Evolutionary conservation across 441 rosid genomes (phyloP).

Genomic region (Corymbia calophylla): DNA sequence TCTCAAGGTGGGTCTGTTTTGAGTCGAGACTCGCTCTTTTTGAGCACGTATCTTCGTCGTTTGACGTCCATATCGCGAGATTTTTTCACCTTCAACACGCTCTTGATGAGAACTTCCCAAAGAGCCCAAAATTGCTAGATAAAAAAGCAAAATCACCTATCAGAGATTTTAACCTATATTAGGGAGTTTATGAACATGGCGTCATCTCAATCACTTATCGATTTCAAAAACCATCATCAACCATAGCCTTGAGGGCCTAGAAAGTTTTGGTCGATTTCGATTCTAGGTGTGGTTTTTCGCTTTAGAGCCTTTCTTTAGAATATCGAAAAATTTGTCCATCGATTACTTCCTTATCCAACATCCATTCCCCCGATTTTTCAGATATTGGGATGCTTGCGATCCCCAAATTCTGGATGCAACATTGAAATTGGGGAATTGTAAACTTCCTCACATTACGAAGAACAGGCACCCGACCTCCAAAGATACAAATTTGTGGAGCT

Average conservation of each 20-base stretch:
- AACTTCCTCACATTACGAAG: neutral
- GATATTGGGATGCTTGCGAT: neutral
- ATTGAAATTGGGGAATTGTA: neutral
- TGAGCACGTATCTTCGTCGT: neutral
- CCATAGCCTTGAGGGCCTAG: neutral
- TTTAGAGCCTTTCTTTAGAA: neutral
- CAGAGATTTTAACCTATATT: neutral
- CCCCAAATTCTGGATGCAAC: neutral
- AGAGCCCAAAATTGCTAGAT: neutral
- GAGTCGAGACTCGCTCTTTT: neutral
- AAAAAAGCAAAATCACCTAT: neutral
- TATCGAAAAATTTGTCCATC: neutral
- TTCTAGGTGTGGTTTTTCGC: neutral
- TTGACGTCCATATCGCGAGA: neutral
- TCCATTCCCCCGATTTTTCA: neutral
- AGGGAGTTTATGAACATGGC: neutral
- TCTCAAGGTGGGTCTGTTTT: neutral
- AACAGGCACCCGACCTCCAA: accelerated
- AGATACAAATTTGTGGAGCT: neutral
- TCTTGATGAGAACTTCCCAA: neutral
- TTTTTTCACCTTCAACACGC: neutral
- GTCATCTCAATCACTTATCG: neutral
- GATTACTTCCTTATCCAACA: neutral
- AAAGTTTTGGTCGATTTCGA: neutral
- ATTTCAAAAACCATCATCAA: neutral